A percentile compares a stretch with the other conserved stretches of the same genome.
These are phyloP conservation scores for Solanum chacoense DNA, from an alignment of 305 asterid species.

Conservation along the genomic window DNA sequence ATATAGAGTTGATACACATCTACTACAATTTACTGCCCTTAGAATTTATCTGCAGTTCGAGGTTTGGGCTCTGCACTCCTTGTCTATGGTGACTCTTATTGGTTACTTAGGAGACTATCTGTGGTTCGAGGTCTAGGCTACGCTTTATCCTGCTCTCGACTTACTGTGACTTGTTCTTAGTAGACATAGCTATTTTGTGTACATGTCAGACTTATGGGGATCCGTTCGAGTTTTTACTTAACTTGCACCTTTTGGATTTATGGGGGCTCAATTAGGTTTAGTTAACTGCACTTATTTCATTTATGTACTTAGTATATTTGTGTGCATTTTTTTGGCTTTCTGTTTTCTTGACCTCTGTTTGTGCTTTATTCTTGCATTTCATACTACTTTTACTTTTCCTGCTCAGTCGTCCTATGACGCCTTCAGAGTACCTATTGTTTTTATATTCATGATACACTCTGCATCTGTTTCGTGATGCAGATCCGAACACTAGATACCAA, in stretches of 20 bases:
- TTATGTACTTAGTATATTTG: not conserved
- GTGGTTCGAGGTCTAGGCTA: not conserved
- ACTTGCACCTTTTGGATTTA: not conserved
- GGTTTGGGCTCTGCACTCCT: not conserved
- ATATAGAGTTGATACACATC: not conserved
- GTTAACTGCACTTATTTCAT: not conserved
- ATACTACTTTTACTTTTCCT: not conserved
- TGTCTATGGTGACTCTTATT: not conserved
- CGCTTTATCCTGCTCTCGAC: too few relatives aligned
- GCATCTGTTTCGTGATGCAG: not conserved
- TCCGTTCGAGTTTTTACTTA: too few relatives aligned
- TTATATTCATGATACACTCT: not conserved
- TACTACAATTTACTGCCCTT: not conserved
- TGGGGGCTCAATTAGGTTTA: not conserved
- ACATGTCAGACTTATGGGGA: too few relatives aligned
- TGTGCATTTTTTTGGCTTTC: not conserved
- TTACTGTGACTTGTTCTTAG: too few relatives aligned
- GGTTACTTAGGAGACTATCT: not conserved
- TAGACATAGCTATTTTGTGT: too few relatives aligned
- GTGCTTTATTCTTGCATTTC: not conserved
- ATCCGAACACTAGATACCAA: not conserved
- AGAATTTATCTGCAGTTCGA: not conserved
- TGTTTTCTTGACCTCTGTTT: not conserved
- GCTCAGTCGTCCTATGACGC: not conserved
- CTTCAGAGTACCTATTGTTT: not conserved